phyloP scores from a whole-genome alignment of 2,329 filamentous ascomycete species.

The Aspergillus japonicus region DNA sequence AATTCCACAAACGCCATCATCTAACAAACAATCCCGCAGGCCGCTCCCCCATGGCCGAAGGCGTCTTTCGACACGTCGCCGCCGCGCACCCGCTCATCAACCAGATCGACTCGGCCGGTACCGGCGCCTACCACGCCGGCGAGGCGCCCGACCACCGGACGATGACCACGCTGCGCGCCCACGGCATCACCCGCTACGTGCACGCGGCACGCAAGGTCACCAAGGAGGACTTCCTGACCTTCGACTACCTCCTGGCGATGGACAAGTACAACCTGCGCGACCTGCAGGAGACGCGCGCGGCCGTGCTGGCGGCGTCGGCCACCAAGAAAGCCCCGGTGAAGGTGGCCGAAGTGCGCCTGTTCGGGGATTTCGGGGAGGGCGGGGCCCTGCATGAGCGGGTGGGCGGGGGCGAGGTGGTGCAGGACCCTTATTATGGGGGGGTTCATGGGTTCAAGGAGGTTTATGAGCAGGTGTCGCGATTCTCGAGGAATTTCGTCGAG shows the following conservation, averaged over 20 bases:
- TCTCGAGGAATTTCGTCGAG: conserved; percentile 73
- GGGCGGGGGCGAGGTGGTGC: conserved; percentile 64
- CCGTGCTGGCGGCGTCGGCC: conserved; percentile 47
- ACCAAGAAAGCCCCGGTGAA: conserved; percentile 44
- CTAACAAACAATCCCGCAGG: conserved; percentile 36
- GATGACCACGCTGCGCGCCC: conserved; percentile 69
- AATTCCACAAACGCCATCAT: neutral
- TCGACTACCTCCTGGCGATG: conserved; percentile 96
- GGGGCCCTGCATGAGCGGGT: conserved; percentile 40
- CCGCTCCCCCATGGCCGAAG: conserved; percentile 91
- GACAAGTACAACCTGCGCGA: conserved; percentile 77
- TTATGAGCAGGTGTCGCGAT: conserved; percentile 79
- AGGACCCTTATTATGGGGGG: conserved; percentile 93
- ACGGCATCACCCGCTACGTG: conserved; percentile 74
- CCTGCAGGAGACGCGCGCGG: conserved; percentile 59
- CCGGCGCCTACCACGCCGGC: conserved; percentile 80
- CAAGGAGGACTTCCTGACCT: conserved; percentile 72
- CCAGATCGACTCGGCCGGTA: conserved; percentile 84
- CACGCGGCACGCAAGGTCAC: conserved; percentile 74
- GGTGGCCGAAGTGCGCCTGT: conserved; percentile 67
- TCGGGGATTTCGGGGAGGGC: conserved; percentile 73
- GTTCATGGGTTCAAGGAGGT: conserved; percentile 76
- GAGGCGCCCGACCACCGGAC: conserved; percentile 78
- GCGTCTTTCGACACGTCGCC: conserved; percentile 75
- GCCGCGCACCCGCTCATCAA: conserved; percentile 60